Evolutionary conservation across 768 basidiomycete species (phyloP), one percentile per base, ranked within the genome.

Genomic region (Leccinum barrowsii): DNA sequence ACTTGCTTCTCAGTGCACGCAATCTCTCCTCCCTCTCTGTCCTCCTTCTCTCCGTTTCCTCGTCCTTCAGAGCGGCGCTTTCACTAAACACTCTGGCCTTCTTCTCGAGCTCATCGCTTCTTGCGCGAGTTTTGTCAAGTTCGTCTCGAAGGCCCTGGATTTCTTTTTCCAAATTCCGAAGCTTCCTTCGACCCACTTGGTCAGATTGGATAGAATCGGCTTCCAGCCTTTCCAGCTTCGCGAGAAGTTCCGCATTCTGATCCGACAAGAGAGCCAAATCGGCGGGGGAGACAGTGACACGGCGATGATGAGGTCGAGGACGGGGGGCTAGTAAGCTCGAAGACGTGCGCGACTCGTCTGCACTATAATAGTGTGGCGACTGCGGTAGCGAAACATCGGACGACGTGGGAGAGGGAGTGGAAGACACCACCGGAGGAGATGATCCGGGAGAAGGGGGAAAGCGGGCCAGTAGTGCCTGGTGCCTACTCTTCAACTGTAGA

Each of bases 171-270:
- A 95, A 71, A 67, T 80, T 80, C 47, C 85, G 83, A 19, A 95
- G 76, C 63, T 84, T 85, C 34, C 84, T 81, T 58, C 86, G 80
- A 12, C 92, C 90, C 1, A 80, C 77, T 37, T 81, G 80, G 63
- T 94, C 90, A 2, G 86, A 78, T 47, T 81, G 80, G 11, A 71
- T 72, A 15, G 90, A 84, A 59, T 93, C 91, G 1, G 79, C 71
- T 68, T 94, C 89, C 10, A 94, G 79, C 59, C 81, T 80, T 72
- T 92, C 87, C 5, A 94, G 78, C 62, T 91, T 90, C 24, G 79
- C 73, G 4, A 90, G 74, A 15, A 94, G 84, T 61, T 94, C 90
- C 0, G 86, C 84, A 65, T 94, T 94, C 73, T 94, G 91, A 66
- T 91, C 89, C 1, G 89, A 82, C 46, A 94, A 82, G 7, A 82